A percentile compares a stretch with the other conserved stretches of the same genome.
phyloP scores from a whole-genome alignment of 176 grass and related monocot species.

The Paspalum notatum region DNA sequence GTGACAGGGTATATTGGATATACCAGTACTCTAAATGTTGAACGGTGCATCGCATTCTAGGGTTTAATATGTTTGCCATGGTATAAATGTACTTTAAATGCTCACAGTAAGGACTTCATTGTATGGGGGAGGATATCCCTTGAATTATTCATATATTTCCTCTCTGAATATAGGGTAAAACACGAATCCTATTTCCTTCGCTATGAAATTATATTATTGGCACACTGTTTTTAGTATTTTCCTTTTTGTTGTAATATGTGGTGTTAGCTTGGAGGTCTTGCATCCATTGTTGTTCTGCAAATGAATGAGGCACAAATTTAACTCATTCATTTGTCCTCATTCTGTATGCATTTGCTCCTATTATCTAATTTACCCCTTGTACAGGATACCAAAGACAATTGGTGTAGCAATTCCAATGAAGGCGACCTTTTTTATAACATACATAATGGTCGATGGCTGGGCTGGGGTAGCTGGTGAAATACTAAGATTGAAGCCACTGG shows the following conservation, averaged over 20 bases:
- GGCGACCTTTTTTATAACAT: slow-evolving; percentile 99
- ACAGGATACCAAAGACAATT: slow-evolving; percentile 80
- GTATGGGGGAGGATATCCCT: background rate
- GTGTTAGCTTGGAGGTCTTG: slow-evolving; percentile 20
- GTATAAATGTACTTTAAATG: slow-evolving; percentile 4
- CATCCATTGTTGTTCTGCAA: too few relatives aligned
- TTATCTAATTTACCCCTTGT: slow-evolving; percentile 26
- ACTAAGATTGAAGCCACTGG: slow-evolving; percentile 80
- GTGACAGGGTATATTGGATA: background rate
- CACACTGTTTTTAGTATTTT: slow-evolving; percentile 10
- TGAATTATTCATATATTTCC: background rate
- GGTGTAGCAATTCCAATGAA: slow-evolving; percentile 91
- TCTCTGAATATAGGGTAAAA: background rate
- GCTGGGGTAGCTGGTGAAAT: slow-evolving; percentile 97
- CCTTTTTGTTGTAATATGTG: background rate
- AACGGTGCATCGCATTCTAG: background rate
- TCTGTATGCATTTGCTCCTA: background rate
- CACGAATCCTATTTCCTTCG: background rate
- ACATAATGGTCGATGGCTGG: slow-evolving; percentile 98
- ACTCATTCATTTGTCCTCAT: slow-evolving; percentile 27
- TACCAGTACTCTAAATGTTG: background rate
- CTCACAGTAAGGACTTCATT: background rate
- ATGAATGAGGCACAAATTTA: too few relatives aligned
- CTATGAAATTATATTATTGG: slow-evolving; percentile 13
- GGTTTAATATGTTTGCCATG: background rate